A percentile compares a stretch with the other conserved stretches of the same genome.
Evolutionary conservation across 352 stramenopile genomes (phyloP).

Genomic region (Lagenidium giganteum): DNA sequence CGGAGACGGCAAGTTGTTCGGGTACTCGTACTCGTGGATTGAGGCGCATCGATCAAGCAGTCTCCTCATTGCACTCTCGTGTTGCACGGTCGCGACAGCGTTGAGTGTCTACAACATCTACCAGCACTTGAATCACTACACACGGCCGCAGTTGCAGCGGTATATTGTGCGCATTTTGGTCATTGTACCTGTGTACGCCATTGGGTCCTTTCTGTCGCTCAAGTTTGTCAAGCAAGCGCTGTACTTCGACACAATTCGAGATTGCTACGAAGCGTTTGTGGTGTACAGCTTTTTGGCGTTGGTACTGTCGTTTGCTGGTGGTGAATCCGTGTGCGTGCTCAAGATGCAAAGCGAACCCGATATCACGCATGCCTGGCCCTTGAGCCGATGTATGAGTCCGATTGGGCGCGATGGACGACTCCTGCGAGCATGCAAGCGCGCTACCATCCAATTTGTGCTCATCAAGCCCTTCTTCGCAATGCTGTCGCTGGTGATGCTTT

Average conservation of each 20-base stretch:
- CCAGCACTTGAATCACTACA: constrained; percentile 82
- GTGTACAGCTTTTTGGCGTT: constrained; percentile 91
- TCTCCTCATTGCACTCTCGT: constrained; percentile 53
- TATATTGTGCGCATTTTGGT: constrained; percentile 88
- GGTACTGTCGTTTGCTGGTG: constrained; percentile 84
- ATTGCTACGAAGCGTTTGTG: constrained; percentile 92
- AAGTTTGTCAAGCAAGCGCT: constrained; percentile 74
- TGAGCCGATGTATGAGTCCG: constrained; percentile 67
- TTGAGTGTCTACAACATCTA: constrained; percentile 84
- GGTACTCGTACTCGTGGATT: constrained; percentile 61
- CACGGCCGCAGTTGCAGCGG: constrained; percentile 72
- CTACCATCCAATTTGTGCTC: constrained; percentile 90
- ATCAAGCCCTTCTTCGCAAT: constrained; percentile 88
- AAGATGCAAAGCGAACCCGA: constrained; percentile 85
- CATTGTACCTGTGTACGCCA: constrained; percentile 83
- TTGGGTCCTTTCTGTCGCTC: constrained; percentile 80
- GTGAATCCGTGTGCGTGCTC: constrained; percentile 83
- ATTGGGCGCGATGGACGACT: constrained; percentile 78
- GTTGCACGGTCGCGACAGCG: constrained; percentile 45
- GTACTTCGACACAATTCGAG: constrained; percentile 85
- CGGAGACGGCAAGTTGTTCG: constrained; percentile 49
- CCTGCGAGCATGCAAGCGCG: constrained; percentile 86
- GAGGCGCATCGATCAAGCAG: constrained; percentile 55
- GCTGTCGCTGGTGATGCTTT: constrained; percentile 81
- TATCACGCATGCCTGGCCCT: constrained; percentile 77